Evolutionary conservation across 371 early-diverging fungal species (phyloP).

Genomic region (Catenaria anguillulae): DNA sequence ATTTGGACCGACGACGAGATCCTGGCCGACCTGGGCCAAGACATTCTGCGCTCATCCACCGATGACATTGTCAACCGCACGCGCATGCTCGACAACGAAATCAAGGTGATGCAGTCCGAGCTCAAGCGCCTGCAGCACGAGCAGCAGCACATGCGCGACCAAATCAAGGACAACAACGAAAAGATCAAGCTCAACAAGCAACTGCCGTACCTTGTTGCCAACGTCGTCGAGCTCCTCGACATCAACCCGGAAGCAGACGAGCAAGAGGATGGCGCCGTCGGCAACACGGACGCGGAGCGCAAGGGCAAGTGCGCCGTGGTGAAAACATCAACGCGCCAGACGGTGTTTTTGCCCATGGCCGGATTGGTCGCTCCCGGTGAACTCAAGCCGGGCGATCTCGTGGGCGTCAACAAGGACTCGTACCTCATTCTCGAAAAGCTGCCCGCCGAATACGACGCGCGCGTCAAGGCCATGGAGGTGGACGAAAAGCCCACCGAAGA

Average conservation of each 20-base stretch:
- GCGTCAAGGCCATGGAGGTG: constrained; percentile 99
- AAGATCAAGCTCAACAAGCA: constrained; percentile 98
- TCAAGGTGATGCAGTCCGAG: constrained; percentile 90
- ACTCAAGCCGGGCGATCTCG: constrained; percentile 94
- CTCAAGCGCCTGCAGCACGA: constrained; percentile 74
- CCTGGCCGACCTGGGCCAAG: constrained; percentile 69
- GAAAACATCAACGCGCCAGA: constrained; percentile 93
- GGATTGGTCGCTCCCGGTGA: constrained; percentile 91
- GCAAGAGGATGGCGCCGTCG: constrained; percentile 85
- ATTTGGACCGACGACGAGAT: constrained; percentile 41
- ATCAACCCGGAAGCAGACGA: constrained; percentile 70
- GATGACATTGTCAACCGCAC: constrained; percentile 86
- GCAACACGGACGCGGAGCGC: constrained; percentile 78
- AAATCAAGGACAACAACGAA: constrained; percentile 96
- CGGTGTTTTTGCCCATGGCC: constrained; percentile 93
- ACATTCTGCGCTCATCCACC: constrained; percentile 70
- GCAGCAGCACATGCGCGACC: constrained; percentile 71
- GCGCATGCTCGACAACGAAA: constrained; percentile 88
- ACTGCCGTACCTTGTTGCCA: constrained; percentile 97
- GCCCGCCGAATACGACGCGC: constrained; percentile 97
- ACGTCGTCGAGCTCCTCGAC: constrained; percentile 97
- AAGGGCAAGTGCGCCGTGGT: constrained; percentile 97
- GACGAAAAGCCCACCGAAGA: constrained; percentile 99
- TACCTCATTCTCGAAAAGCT: constrained; percentile 96
- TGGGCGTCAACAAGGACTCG: constrained; percentile 99